These are phyloP conservation scores for Zasmidium angulare DNA, from an alignment of 2,329 filamentous ascomycete species.

Conservation along the genomic window DNA sequence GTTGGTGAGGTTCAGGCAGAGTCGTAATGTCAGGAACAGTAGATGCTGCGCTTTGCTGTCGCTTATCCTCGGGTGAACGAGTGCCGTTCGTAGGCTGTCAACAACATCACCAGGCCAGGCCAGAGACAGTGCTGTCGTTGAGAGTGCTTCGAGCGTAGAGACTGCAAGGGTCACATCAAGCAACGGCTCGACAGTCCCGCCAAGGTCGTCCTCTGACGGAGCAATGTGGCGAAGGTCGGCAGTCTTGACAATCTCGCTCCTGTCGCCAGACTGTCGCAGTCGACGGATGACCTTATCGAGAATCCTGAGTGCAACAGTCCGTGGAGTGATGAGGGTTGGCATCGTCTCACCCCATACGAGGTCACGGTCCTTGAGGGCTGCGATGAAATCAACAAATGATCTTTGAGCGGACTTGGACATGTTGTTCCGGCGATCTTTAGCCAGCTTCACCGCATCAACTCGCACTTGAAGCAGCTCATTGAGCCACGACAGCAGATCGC, in stretches of 20 bases:
- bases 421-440: conserved; percentile 65
- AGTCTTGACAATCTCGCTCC: conserved; percentile 48
- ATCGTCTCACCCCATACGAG: conserved; percentile 60
- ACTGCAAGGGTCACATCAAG: conserved; percentile 49
- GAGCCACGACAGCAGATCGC: conserved; percentile 44
- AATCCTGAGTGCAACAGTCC: conserved; percentile 63
- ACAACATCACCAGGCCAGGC: conserved; percentile 27
- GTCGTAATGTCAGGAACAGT: conserved; percentile 56
- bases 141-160: conserved; percentile 37
- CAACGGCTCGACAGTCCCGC: conserved; percentile 36
- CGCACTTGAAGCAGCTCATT: conserved; percentile 52
- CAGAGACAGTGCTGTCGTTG: conserved; percentile 23
- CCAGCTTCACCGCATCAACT: conserved; percentile 54
- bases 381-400: conserved; percentile 57
- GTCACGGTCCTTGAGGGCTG: conserved; percentile 38
- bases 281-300: conserved; percentile 59
- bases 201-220: conserved; percentile 11
- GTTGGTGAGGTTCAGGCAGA: conserved; percentile 85
- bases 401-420: conserved; percentile 65
- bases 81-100: conserved; percentile 18
- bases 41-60: conserved; percentile 19
- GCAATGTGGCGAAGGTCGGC: conserved; percentile 21
- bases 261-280: conserved; percentile 45
- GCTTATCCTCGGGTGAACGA: conserved; percentile 15
- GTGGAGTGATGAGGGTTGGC: conserved; percentile 58